Conservation (phyloP, 345 rosid genomes). For the Rhodamnia rubescens region DNA sequence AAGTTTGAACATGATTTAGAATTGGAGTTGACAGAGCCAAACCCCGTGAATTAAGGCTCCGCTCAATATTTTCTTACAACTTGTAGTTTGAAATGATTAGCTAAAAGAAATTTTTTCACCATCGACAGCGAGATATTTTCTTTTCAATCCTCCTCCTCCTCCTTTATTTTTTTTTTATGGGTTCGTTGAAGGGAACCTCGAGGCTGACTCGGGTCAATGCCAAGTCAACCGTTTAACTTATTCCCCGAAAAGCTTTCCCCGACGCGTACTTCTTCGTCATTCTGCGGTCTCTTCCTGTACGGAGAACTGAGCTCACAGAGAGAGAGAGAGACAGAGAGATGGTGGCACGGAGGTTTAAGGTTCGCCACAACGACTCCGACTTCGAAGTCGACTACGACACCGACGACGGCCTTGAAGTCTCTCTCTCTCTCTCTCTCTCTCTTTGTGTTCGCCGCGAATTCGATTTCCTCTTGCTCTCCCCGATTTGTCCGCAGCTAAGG, state of each 20-base stretch:
- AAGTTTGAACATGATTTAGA: background rate
- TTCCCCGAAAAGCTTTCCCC: background rate
- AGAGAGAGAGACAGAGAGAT: conserved; percentile 16
- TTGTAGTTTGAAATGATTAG: no score
- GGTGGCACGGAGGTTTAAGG: conserved; percentile 56
- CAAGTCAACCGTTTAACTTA: background rate
- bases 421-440: background rate
- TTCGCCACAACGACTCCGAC: conserved; percentile 36
- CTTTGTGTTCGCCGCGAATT: background rate
- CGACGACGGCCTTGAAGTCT: conserved; percentile 74
- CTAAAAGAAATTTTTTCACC: no score
- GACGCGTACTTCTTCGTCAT: background rate
- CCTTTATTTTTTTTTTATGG: background rate
- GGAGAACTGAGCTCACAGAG: background rate
- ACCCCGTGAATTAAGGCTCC: background rate
- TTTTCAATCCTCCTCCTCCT: no score
- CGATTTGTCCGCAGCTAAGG: background rate
- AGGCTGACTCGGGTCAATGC: background rate
- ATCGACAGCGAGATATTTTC: no score
- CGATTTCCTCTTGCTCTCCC: background rate
- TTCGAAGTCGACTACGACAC: conserved; percentile 62
- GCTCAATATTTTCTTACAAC: no score
- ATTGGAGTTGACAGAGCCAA: background rate
- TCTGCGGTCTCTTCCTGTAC: background rate
- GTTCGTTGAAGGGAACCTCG: fast-evolving